Evolutionary conservation across 2,329 filamentous ascomycete genomes (phyloP), one percentile per base, ranked within the genome.

Genomic region (Podosphaera fusca): DNA sequence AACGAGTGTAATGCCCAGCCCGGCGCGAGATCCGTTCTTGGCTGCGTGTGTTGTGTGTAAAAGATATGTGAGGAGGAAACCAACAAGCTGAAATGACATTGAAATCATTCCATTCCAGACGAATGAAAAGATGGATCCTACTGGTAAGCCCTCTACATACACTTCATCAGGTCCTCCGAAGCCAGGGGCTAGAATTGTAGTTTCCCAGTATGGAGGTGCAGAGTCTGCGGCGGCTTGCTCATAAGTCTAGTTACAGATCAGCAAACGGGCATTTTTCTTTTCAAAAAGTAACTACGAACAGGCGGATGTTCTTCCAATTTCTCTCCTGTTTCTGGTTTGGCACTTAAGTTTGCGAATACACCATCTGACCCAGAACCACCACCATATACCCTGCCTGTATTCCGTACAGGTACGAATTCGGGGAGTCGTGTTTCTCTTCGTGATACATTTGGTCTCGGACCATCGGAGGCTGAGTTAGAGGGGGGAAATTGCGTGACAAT

Each of bases 201-300:
- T 98, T 73, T 98, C 92, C 92, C 92, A 98, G 71, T 98, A 98
- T 0, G 92, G 92, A 0, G 92, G 92, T 53, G 92, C 92, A 31
- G 88, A 85, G 69, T 98, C 92, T 47, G 90, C 90, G 2, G 92
- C 92, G 14, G 92, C 92, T 79, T 96, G 90, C 75, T 98, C 92
- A 69, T 98, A 98, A 40, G 90, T 89, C 87, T 95, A 64, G 14
- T 59, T 50, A 56, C 31, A 9, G 35, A 30, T 65, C 33, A 61
- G 38, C 45, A 54, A 38, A 38, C 3, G 30, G 51, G n/a, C 12
- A 5, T 53, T 21, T 34, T n/a, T 36, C 12, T 5, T 49, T 31
- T 55, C 12, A 53, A 58, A 35, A 60, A 47, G 56, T 55, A 34
- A 12, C 12, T 30, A 80, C 87, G 62, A 80, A 95, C 89, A 57